A percentile compares a stretch with the other conserved stretches of the same genome.
Conservation (phyloP, 257 asterid species). For the Cynanchum wilfordii region DNA sequence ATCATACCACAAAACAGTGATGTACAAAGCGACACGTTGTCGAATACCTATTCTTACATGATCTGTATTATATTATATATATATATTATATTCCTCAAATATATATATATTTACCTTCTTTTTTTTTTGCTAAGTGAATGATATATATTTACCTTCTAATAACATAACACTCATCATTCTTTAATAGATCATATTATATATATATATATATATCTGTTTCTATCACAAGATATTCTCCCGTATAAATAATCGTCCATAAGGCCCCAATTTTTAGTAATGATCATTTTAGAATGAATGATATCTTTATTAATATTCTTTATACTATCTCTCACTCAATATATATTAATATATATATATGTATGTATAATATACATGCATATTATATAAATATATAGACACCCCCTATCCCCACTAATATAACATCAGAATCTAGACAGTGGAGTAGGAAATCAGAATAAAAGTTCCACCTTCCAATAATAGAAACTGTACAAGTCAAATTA, state of each 20-base stretch:
- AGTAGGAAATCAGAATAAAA: background rate
- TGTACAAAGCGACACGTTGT: background rate
- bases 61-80: too few relatives aligned
- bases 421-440: background rate
- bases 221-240: background rate
- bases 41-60: background rate
- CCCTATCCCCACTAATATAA: background rate
- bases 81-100: too few relatives aligned
- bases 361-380: too few relatives aligned
- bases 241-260: background rate
- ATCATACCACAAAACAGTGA: background rate
- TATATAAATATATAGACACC: too few relatives aligned
- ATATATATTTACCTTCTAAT: too few relatives aligned
- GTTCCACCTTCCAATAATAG: background rate
- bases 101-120: too few relatives aligned
- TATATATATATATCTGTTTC: background rate
- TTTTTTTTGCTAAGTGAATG: too few relatives aligned
- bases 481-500: constrained; percentile 3
- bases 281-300: background rate
- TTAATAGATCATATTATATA: too few relatives aligned
- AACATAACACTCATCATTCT: too few relatives aligned
- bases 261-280: background rate
- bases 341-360: too few relatives aligned
- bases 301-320: background rate
- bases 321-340: too few relatives aligned